These are phyloP conservation scores for Pterocarpus santalinus DNA, from an alignment of 306 rosid genomes.

Conservation along the genomic window DNA sequence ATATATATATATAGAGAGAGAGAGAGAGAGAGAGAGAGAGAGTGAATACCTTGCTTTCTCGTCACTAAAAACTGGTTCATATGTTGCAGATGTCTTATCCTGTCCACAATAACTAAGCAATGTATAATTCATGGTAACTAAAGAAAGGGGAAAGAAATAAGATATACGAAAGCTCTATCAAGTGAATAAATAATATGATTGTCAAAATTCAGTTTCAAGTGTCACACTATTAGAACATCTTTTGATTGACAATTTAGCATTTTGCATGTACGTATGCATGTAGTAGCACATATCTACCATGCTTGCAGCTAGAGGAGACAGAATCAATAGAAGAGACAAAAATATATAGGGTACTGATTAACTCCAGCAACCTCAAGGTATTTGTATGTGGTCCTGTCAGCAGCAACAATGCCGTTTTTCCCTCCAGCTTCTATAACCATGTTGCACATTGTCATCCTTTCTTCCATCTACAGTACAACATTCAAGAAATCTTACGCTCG, in stretches of 20 bases:
- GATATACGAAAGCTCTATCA: neutral
- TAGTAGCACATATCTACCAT: no score
- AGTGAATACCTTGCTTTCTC: slow-evolving; percentile 51
- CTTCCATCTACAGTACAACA: slow-evolving; percentile 70
- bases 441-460: slow-evolving; percentile 94
- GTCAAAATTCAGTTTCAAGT: slow-evolving; percentile 16
- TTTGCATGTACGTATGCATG: no score
- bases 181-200: neutral
- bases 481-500: slow-evolving; percentile 25
- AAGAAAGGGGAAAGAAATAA: neutral
- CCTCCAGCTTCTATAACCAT: slow-evolving; percentile 97
- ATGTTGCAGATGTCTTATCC: slow-evolving; percentile 57
- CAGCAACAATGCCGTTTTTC: slow-evolving; percentile 81
- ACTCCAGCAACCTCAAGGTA: slow-evolving; percentile 77
- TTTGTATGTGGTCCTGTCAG: slow-evolving; percentile 80
- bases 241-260: no score
- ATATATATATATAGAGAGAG: neutral
- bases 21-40: neutral
- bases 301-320: no score
- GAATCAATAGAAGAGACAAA: neutral
- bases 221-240: slow-evolving; percentile 1
- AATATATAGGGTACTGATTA: slow-evolving; percentile 8
- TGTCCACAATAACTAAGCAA: slow-evolving; percentile 18
- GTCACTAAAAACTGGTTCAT: slow-evolving; percentile 58
- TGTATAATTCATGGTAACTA: neutral